Evolutionary conservation across 352 stramenopile species (phyloP).

Genomic region (Phytophthora pistaciae): DNA sequence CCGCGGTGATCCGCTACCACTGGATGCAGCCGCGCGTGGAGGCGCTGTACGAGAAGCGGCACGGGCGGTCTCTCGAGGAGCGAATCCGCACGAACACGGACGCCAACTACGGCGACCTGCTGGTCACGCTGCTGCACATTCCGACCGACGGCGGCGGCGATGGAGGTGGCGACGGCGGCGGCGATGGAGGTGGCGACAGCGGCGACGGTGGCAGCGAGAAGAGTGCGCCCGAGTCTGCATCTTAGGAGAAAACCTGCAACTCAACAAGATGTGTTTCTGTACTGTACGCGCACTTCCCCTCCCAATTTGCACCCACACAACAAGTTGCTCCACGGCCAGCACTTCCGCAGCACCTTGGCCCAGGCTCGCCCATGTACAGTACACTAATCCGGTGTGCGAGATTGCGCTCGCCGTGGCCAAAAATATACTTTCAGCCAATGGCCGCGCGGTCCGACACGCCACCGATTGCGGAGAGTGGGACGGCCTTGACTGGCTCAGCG

Average conservation of each 20-base stretch:
- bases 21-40: constrained; percentile 49
- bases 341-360: background rate
- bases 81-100: constrained; percentile 64
- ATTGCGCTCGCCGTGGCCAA: background rate
- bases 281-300: constrained; percentile 13
- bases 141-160: constrained; percentile 17
- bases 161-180: background rate
- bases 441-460: constrained; percentile 12
- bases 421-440: constrained; percentile 22
- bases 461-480: constrained; percentile 26
- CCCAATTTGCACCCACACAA: background rate
- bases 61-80: constrained; percentile 55
- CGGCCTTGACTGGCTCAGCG: constrained; percentile 15
- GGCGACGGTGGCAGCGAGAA: background rate
- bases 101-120: constrained; percentile 60
- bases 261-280: constrained; percentile 18
- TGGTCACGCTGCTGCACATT: constrained; percentile 60
- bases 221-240: constrained; percentile 8
- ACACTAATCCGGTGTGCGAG: background rate
- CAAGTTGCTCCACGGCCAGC: background rate
- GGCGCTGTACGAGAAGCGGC: constrained; percentile 52
- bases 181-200: background rate
- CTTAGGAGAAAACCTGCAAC: constrained; percentile 9
- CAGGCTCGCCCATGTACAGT: no score
- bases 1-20: constrained; percentile 66